These are phyloP conservation scores for Hyaloscypha hepaticicola DNA, from an alignment of 495 filamentous ascomycete genomes.

Conservation along the genomic window DNA sequence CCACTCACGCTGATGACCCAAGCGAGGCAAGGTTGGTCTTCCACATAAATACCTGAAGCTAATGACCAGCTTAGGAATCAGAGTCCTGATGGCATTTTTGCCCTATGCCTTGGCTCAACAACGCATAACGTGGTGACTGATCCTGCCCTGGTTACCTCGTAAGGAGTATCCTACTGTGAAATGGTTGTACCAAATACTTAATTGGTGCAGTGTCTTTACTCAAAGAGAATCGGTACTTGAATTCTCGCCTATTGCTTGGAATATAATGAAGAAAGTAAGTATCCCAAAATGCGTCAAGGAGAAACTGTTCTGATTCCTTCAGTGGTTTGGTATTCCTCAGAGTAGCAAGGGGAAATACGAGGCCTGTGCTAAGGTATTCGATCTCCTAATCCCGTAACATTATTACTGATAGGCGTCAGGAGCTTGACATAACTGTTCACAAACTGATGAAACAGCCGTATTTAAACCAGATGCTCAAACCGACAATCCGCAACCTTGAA, in stretches of 20 bases:
- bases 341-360: conserved; percentile 25
- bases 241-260: conserved; percentile 38
- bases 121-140: conserved; percentile 42
- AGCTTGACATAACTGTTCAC: conserved; percentile 39
- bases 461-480: conserved; percentile 39
- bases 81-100: conserved; percentile 47
- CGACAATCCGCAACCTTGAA: conserved; percentile 41
- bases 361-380: conserved; percentile 16
- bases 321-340: conserved; percentile 50
- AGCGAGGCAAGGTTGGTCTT: conserved; percentile 12
- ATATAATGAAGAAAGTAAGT: conserved; percentile 35
- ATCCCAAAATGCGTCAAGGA: neutral
- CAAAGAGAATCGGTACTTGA: conserved; percentile 35
- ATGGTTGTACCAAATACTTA: conserved; percentile 47
- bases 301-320: conserved; percentile 26
- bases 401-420: conserved; percentile 33
- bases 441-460: conserved; percentile 47
- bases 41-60: neutral
- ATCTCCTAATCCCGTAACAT: no score
- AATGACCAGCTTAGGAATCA: conserved; percentile 35
- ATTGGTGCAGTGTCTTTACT: conserved; percentile 43
- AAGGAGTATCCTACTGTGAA: neutral
- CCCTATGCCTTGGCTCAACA: conserved; percentile 48
- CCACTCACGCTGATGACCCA: conserved; percentile 10
- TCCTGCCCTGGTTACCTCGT: neutral